Percentiles rank a stretch among this genome's conserved stretches.
Evolutionary conservation across 108 stramenopile genomes (phyloP).

Genomic region (Parietichytrium sp.): DNA sequence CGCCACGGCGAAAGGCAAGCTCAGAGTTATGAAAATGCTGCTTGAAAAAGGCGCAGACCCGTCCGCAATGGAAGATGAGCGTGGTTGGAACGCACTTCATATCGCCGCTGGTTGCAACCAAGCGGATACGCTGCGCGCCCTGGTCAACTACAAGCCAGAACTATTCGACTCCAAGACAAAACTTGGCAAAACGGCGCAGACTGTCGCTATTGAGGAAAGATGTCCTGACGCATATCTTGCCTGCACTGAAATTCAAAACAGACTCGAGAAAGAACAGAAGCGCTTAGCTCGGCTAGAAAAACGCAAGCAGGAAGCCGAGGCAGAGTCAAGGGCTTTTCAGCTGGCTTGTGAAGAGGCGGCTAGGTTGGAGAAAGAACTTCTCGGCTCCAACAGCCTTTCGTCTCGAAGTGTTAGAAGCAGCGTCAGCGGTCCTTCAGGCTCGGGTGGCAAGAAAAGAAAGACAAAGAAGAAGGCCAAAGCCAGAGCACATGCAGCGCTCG

Average conservation of each 20-base stretch:
- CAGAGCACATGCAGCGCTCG: no score
- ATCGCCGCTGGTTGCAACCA: slow-evolving; percentile 35
- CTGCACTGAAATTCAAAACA: not conserved
- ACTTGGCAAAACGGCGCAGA: not conserved
- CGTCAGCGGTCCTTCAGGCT: no score
- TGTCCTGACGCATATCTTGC: slow-evolving; percentile 23
- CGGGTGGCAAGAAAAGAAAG: no score
- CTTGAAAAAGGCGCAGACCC: not conserved
- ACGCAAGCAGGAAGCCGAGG: not conserved
- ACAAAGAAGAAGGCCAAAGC: no score
- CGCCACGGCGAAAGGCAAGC: slow-evolving; percentile 25
- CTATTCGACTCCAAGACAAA: not conserved
- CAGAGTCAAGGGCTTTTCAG: no score
- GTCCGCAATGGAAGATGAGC: not conserved
- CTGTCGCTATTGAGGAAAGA: not conserved
- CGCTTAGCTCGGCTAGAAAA: no score
- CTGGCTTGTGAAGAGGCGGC: no score
- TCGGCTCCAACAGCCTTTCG: no score
- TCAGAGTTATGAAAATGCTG: not conserved
- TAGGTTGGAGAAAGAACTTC: no score
- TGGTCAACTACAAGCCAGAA: not conserved
- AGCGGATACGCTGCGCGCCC: not conserved
- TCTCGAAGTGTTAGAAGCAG: no score
- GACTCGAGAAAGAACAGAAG: slow-evolving; percentile 3
- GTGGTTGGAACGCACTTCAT: slow-evolving; percentile 20